Evolutionary conservation across 352 stramenopile species (phyloP), one percentile per base, ranked within the genome.

Genomic region (Phytophthora macrochlamydospora): DNA sequence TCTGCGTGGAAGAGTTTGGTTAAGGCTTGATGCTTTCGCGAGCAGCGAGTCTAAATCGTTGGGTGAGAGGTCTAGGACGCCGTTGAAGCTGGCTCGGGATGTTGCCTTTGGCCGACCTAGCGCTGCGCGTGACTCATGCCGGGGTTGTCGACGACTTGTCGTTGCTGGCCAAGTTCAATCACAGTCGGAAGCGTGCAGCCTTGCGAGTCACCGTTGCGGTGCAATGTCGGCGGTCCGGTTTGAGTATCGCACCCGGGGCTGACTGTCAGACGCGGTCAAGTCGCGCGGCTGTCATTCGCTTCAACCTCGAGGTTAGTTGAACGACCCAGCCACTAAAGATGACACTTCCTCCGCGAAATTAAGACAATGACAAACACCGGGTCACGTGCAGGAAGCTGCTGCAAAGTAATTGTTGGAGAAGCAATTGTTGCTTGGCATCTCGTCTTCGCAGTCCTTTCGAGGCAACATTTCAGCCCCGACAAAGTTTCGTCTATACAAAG

Each of bases 161-260:
- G 18, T 24, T 24, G 18, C 18, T 24, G 18, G 7, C 51, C 37
- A 45, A 42, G 50, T 45, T 56, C 50, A 45, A 56, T 32, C 50
- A 56, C 31, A 42, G 7, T 40, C 12, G 13, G 35, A 40, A 6
- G 35, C 6, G 35, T 40, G 35, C 35, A 11, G 9, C 35, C 6
- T 40, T 40, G 35, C 35, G 35, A 40, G 35, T 40, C 35, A 11
- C 35, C 35, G 35, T 40, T 40, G 35, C 35, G 18, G 18, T 40
- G 6, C 35, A 40, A 11, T 6, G 35, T 40, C 35, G 6, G 6
- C 35, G 6, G 35, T 6, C 9, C 6, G 35, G 35, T 40, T 40
- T 24, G 18, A 40, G 35, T 40, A 40, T 40, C 35, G 35, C 35
- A 40, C 9, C 35, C 35, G 6, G 6, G 35, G 35, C 9, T 40